phyloP scores from a whole-genome alignment of 2,329 filamentous ascomycete genomes.

The Paradendryphiella salina region DNA sequence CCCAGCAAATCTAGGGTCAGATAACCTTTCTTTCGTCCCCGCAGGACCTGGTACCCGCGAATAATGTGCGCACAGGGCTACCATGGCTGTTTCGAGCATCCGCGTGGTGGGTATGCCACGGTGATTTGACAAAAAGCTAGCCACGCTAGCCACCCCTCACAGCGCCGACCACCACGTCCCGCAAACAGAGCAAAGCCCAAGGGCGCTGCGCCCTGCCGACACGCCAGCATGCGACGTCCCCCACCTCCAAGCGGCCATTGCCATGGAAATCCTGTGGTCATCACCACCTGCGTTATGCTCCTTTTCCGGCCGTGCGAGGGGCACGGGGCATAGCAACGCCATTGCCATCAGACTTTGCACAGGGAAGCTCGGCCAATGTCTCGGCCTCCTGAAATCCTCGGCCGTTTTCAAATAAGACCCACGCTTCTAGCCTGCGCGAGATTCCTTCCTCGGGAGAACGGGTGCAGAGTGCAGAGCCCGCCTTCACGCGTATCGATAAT shows the following conservation, averaged over 20 bases:
- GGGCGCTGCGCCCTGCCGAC: too few species aligned
- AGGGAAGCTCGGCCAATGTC: not conserved
- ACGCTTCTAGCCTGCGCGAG: not conserved
- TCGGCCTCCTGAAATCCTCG: not conserved
- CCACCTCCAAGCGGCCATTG: too few species aligned
- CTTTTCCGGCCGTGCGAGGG: not conserved
- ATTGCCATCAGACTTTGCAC: slow-evolving; percentile 1
- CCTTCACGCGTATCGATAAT: not conserved
- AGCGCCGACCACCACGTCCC: not conserved
- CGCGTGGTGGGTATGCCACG: not conserved
- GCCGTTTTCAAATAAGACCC: not conserved
- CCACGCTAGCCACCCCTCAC: not conserved
- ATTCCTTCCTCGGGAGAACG: not conserved
- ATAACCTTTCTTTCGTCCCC: not conserved
- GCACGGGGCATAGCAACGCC: not conserved
- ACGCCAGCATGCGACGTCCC: too few species aligned
- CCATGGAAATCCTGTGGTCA: too few species aligned
- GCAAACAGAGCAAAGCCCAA: too few species aligned
- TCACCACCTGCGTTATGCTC: not conserved
- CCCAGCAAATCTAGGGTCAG: not conserved
- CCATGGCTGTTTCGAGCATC: slow-evolving; percentile 4
- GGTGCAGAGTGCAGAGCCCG: not conserved
- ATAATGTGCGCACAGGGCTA: not conserved
- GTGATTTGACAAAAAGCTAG: not conserved
- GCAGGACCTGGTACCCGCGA: not conserved